Percentiles rank a stretch among this genome's conserved stretches.
Evolutionary conservation across 192 early-diverging fungal genomes (phyloP).

Genomic region (Kappamyces sp.): DNA sequence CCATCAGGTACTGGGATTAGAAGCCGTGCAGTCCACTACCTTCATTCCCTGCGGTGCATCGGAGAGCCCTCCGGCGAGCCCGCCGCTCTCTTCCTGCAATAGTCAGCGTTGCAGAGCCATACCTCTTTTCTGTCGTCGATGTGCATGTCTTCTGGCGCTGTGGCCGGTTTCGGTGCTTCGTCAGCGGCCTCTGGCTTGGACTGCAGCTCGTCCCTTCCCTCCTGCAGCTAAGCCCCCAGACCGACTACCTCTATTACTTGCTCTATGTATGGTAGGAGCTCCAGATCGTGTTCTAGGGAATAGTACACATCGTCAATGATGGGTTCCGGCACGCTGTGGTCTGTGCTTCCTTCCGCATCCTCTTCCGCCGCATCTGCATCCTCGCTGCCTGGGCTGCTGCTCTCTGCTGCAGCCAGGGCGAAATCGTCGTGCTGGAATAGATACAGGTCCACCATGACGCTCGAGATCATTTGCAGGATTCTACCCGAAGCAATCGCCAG

Average conservation of each 20-base stretch:
- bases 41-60: background rate
- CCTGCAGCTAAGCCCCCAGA: background rate
- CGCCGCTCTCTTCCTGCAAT: background rate
- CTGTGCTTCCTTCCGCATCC: no score
- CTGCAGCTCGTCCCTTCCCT: slow-evolving; percentile 19
- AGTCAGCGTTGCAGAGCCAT: background rate
- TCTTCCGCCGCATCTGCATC: slow-evolving; percentile 10
- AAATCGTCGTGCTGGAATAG: no score
- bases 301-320: slow-evolving; percentile 62
- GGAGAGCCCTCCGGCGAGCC: background rate
- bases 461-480: no score
- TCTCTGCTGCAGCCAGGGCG: no score
- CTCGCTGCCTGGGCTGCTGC: no score
- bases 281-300: slow-evolving; percentile 59
- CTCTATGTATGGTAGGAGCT: slow-evolving; percentile 32
- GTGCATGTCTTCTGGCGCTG: slow-evolving; percentile 10
- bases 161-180: slow-evolving; percentile 8
- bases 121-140: background rate
- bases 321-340: slow-evolving; percentile 22
- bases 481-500: no score
- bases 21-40: background rate
- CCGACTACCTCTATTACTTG: slow-evolving; percentile 30
- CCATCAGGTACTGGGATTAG: slow-evolving; percentile 62
- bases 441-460: no score
- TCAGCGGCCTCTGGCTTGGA: slow-evolving; percentile 27